These are phyloP conservation scores for Diaporthe citri DNA, from an alignment of 2,329 filamentous ascomycete species.

Conservation along the genomic window DNA sequence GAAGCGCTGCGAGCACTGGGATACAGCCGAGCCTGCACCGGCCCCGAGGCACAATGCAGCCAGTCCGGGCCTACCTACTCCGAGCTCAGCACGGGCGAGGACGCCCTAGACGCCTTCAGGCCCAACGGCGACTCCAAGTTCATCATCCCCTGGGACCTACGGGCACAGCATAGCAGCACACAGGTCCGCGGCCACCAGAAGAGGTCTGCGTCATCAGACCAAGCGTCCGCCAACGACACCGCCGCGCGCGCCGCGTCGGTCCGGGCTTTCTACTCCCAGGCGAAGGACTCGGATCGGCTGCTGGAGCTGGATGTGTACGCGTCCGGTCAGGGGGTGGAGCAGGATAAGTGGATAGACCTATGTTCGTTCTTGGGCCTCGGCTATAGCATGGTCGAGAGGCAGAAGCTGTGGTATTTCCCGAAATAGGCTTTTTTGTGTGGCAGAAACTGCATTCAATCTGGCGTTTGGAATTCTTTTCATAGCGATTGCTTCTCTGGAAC, in stretches of 20 bases:
- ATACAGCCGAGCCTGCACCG: slow-evolving; percentile 12
- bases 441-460: background rate
- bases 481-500: background rate
- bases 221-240: background rate
- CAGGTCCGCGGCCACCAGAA: background rate
- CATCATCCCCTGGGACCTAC: slow-evolving; percentile 26
- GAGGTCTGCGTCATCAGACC: background rate
- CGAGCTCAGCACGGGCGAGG: slow-evolving; percentile 26
- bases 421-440: slow-evolving; percentile 9
- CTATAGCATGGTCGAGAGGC: slow-evolving; percentile 22
- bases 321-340: slow-evolving; percentile 24
- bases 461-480: background rate
- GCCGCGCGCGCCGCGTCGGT: background rate
- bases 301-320: slow-evolving; percentile 25
- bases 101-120: slow-evolving; percentile 14
- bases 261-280: slow-evolving; percentile 3
- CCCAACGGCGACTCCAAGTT: slow-evolving; percentile 26
- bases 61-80: slow-evolving; percentile 15
- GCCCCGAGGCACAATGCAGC: slow-evolving; percentile 1
- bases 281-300: slow-evolving; percentile 6
- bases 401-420: slow-evolving; percentile 30
- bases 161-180: background rate
- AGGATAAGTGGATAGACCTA: slow-evolving; percentile 29
- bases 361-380: slow-evolving; percentile 23
- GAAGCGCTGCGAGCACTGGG: slow-evolving; percentile 16